Evolutionary conservation across 495 filamentous ascomycete genomes (phyloP).

Genomic region (Penicillium canariense): DNA sequence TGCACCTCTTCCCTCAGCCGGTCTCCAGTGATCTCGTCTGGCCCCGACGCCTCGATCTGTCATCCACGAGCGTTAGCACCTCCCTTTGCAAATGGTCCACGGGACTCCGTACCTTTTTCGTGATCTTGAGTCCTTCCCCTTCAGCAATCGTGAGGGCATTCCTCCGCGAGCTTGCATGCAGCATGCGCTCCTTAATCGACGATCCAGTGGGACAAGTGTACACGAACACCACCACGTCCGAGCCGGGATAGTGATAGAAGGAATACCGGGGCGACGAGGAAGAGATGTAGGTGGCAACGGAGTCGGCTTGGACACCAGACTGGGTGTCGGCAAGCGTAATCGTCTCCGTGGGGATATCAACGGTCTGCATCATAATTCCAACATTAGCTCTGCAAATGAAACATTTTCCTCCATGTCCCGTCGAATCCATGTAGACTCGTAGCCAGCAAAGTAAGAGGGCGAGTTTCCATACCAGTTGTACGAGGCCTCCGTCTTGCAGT

Average conservation of each 20-base stretch:
- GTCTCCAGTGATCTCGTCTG: slow-evolving; percentile 75
- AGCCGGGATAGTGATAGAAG: slow-evolving; percentile 73
- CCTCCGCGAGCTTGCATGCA: slow-evolving; percentile 82
- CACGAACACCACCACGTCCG: slow-evolving; percentile 78
- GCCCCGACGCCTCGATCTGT: slow-evolving; percentile 63
- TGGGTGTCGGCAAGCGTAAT: slow-evolving; percentile 65
- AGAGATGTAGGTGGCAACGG: slow-evolving; percentile 65
- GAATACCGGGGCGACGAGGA: slow-evolving; percentile 81
- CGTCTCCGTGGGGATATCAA: slow-evolving; percentile 73
- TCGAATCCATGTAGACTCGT: slow-evolving; percentile 2
- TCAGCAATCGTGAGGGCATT: slow-evolving; percentile 66
- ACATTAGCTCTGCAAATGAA: slow-evolving; percentile 29
- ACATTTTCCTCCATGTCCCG: slow-evolving; percentile 2
- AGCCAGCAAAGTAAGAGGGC: slow-evolving; percentile 4
- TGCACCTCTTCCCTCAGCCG: slow-evolving; percentile 72
- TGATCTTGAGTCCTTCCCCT: slow-evolving; percentile 67
- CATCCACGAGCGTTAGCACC: slow-evolving; percentile 10
- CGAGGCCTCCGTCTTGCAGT: slow-evolving; percentile 59
- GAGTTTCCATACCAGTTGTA: slow-evolving; percentile 73
- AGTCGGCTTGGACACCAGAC: slow-evolving; percentile 47
- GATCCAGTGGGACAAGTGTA: slow-evolving; percentile 83
- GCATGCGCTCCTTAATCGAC: slow-evolving; percentile 90
- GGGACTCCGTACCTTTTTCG: slow-evolving; percentile 60
- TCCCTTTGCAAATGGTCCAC: background rate
- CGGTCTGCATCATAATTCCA: slow-evolving; percentile 32